Evolutionary conservation across 1,139 yeast genomes (phyloP), one percentile per base, ranked within the genome.

Genomic region (Yamadazyma friedrichii): DNA sequence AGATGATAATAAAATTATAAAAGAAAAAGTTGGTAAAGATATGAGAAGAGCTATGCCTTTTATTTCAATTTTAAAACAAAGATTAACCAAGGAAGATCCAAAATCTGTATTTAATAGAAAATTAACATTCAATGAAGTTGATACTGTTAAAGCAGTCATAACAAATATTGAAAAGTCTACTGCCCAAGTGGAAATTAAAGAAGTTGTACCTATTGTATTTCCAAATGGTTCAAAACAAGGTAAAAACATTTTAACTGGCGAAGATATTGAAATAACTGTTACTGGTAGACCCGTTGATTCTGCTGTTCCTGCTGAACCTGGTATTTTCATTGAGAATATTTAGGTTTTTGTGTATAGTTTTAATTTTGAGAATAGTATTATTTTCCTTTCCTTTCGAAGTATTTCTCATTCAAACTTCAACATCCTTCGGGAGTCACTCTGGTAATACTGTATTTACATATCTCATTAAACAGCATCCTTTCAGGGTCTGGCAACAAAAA

Each of bases 11-110:
- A 76, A 75, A 53, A 66, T 64, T 43, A 70, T 85, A 50, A 83
- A 77, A 61, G 74, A 78, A 50, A 78, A 69, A 57, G 82, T 85
- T 45, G 85, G 85, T 49, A 82, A 80, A 61, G 93, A 85, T 55
- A 81, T 91, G 84, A 89, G 89, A 76, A 83, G 95, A 54, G 98
- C 96, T 47, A 93, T 94, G 98, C 98, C 98, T 46, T 93, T 91
- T 64, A 91, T 93, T 49, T 83, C 93, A 49, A 72, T 80, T 51
- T 72, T 93, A 63, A 88, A 93, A 65, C 86, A 83, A 59, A 82
- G 96, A 67, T 75, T 93, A 53, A 61, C 71, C 13, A 70, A 69
- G 40, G 93, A 85, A 58, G 68, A 82, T 28, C 82, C 95, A 13
- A 78, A 78, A 42, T 76, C 78, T 41, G 96, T 94, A 26, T 88